Conservation (phyloP, 805 yeast species). For the Candida sakaeoensis region DNA sequence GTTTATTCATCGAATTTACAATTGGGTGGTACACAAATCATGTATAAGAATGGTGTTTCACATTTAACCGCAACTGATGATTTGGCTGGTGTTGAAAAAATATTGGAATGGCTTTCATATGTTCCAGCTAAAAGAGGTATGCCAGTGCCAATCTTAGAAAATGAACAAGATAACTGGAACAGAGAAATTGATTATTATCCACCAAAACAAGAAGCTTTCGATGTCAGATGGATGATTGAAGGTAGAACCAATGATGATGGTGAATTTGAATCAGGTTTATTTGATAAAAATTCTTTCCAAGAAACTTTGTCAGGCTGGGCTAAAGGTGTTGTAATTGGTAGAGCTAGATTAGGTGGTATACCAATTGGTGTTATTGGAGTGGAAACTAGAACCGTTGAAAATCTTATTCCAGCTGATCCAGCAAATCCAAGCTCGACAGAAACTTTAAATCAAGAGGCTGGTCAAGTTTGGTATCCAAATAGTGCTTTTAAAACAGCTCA, state of each 20-base stretch:
- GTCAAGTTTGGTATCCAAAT: constrained; percentile 99
- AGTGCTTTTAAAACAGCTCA: constrained; percentile 99
- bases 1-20: constrained; percentile 96
- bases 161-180: constrained; percentile 80
- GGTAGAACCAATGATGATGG: constrained; percentile 74
- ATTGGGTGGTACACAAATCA: constrained; percentile 98
- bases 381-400: constrained; percentile 87
- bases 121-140: constrained; percentile 86
- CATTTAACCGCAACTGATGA: constrained; percentile 97
- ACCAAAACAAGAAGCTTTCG: constrained; percentile 66
- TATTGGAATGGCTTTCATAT: constrained; percentile 92
- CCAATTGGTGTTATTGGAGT: constrained; percentile 98
- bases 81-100: constrained; percentile 91
- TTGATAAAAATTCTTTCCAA: constrained; percentile 89
- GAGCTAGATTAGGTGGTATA: constrained; percentile 98
- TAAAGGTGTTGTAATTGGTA: constrained; percentile 95
- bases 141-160: constrained; percentile 86
- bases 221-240: constrained; percentile 91
- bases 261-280: constrained; percentile 78
- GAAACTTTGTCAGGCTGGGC: constrained; percentile 99
- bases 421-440: constrained; percentile 96
- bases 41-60: constrained; percentile 98
- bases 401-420: constrained; percentile 94
- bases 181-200: constrained; percentile 86
- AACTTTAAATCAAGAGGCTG: constrained; percentile 86